Evolutionary conservation across 2,329 filamentous ascomycete genomes (phyloP), one percentile per base, ranked within the genome.

Genomic region (Herpotrichia juniperi): DNA sequence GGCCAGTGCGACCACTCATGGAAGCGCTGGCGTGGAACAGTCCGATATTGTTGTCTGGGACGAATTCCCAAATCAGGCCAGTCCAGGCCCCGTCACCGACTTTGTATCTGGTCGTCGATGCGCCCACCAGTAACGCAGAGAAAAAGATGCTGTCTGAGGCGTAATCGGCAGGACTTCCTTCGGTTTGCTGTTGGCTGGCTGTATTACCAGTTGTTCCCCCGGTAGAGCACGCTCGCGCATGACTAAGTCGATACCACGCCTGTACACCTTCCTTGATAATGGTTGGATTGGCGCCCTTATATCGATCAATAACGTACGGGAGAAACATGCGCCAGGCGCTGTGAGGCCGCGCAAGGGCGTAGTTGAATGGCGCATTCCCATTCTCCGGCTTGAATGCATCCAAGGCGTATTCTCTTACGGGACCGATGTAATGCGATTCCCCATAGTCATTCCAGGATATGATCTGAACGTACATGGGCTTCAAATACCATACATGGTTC

Each of bases 401-500:
- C 8, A 81, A 75, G 34, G 77, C 75, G 2, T 77, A 73, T 8
- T 79, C 69, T 37, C 75, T 66, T 40, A 83, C 63, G 3, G 81
- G 78, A 0, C 78, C 80, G 16, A 63, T 74, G 58, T 84, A 83
- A 58, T 84, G 81, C 1, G 82, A 80, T 64, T 86, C 83, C 28
- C 83, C 83, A 54, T 79, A 83, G 61, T 84, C 83, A 57, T 85
- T 85, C 82, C 82, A 85, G 16, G 80, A 81, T 40, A 84, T 78
- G 37, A 85, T 81, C 52, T 81, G 76, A 5, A 84, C 78, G 42
- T 79, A 81, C 21, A 79, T 73, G 14, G 84, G 82, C 48, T 77
- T 9, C 14, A 8, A 19, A 22, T 31, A 4, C 10, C 6, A 8
- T 3, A 25, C 26, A 3, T 67, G 54, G 19, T 61, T 42, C 65